Base-by-base conservation (phyloP, 225 moss, liverwort and hornwort genomes). In the Takakia lepidozioides region DNA sequence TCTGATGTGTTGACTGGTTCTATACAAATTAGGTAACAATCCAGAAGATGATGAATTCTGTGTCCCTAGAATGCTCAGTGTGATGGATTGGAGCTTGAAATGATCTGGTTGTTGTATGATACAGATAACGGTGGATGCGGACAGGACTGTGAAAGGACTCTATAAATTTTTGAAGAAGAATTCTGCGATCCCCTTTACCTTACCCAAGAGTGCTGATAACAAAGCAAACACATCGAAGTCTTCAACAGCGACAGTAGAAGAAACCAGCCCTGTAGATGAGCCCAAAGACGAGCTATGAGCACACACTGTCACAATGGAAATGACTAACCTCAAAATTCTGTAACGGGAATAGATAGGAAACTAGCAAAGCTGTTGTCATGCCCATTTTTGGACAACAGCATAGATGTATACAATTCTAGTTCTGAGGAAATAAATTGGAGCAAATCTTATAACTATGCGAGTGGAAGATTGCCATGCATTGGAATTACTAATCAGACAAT, bases 91-190 rank as follows among this genome's bases (percentile, higher is more conserved):
- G 40, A 6, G 16, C 4, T 3, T 23, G 5, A 34, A 34, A 5
- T 34, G 11, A 5, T 34, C 32, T 34, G 11, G 32, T 34, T 14
- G 17, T 9, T 8, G 45, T 60, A 22, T 27, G 56, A 52, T 63
- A 34, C 67, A 86, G 81, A 66, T 93, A 29, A 73, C 75, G 2
- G 80, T 73, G 39, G 68, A 74, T 0, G 80, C 80, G n/a, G 83
- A 88, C 3, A 63, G 51, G 55, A 81, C 67, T 23, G 51, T 85
- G 34, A 83, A 81, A 59, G 78, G 69, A 17, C 78, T 85, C 30
- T 67, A 73, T n/a, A 77, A n/a, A n/a, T 85, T 93, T 50, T 30
- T 93, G 58, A 93, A 93, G 50, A 65, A 70, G 55, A 66, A 88
- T 51, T 85, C 63, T 0, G 59, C 70, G 46, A 83, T 88, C 54